Evolutionary conservation across 495 filamentous ascomycete genomes (phyloP), one percentile per base, ranked within the genome.

Genomic region (Thozetella sp.): DNA sequence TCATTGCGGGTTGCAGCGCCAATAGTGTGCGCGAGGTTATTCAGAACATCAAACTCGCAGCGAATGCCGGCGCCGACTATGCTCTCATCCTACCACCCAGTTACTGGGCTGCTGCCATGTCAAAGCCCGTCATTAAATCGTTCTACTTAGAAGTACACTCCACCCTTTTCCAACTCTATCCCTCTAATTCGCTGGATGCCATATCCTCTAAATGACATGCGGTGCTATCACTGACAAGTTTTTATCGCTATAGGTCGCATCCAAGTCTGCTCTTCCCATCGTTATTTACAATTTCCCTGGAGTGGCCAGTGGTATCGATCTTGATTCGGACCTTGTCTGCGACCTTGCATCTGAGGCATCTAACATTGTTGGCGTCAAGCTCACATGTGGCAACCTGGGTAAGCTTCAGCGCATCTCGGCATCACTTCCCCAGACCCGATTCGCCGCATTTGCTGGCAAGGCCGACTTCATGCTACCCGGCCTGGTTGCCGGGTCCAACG

Each of bases 311-410:
- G 43, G 43, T n/a, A 4, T 48, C n/a, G 43, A 48, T 20, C 3
- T 48, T 3, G n/a, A 48, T n/a, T 48, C 43, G 43, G 43, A 48
- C 6, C 12, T 19, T 4, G 3, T 48, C 43, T 3, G 9, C 43
- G 3, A 20, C 9, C n/a, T 48, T 10, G 43, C 43, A 11, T 6
- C 6, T 15, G 3, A 20, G 10, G 11, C 12, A 10, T n/a, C 43
- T 3, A 48, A 48, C 43, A 48, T 48, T n/a, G 43, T 48, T 20
- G 43, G 43, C 43, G 43, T 48, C 9, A 48, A 92, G 63, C 69
- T 92, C 50, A 90, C 88, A 20, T 91, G 88, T 64, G 89, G 84
- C 1, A 84, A 80, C 45, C 87, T 90, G 27, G 89, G 84, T 27
- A 91, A 92, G 66, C 71, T 79, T 52, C 77, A 74, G 11, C 63